Evolutionary conservation across 768 basidiomycete genomes (phyloP).

Genomic region (Lactifluus volemus): DNA sequence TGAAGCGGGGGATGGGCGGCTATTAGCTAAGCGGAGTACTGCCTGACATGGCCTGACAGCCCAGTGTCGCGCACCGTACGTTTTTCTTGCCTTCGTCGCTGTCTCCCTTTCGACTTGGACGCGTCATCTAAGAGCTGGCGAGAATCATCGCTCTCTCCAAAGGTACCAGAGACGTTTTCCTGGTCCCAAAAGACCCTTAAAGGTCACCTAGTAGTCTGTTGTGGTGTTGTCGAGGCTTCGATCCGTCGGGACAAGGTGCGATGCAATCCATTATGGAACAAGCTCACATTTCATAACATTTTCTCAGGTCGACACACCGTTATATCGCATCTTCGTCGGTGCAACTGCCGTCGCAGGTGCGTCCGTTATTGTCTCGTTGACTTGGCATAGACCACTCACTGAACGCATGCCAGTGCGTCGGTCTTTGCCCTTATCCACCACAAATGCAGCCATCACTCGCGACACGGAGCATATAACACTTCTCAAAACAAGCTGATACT

Average conservation of each 20-base stretch:
- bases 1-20: too few species aligned
- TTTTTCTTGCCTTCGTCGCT: not conserved
- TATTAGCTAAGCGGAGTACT: too few species aligned
- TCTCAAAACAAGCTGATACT: slow-evolving; percentile 7
- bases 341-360: slow-evolving; percentile 1
- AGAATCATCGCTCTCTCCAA: not conserved
- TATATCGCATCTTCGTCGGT: not conserved
- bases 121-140: not conserved
- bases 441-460: not conserved
- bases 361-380: not conserved
- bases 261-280: not conserved
- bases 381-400: not conserved
- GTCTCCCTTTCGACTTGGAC: not conserved
- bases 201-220: not conserved
- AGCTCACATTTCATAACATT: not conserved
- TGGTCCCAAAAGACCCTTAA: not conserved
- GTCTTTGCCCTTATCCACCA: not conserved
- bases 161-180: not conserved
- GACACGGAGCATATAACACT: slow-evolving; percentile 10
- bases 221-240: slow-evolving; percentile 14
- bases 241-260: slow-evolving; percentile 9
- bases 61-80: too few species aligned
- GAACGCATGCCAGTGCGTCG: slow-evolving; percentile 3
- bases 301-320: not conserved
- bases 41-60: too few species aligned